Evolutionary conservation across 495 filamentous ascomycete genomes (phyloP).

Genomic region (Neurospora sp.): DNA sequence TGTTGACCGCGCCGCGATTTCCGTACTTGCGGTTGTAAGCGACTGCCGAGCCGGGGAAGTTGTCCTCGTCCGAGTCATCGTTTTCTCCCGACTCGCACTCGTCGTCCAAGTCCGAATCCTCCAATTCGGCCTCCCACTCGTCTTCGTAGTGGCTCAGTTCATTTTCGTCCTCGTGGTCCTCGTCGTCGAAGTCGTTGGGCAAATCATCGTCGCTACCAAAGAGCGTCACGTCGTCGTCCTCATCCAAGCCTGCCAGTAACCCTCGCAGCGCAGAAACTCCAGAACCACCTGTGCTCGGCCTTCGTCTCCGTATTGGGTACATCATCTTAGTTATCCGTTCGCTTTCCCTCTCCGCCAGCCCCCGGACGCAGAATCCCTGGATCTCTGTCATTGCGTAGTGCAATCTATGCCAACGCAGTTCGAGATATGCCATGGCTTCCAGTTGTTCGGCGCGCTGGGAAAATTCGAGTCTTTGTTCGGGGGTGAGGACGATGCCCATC

Average conservation of each 20-base stretch:
- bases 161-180: background rate
- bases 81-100: background rate
- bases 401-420: background rate
- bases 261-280: background rate
- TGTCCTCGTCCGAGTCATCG: background rate
- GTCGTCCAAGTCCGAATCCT: background rate
- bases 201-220: background rate
- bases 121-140: background rate
- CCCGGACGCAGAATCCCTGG: background rate
- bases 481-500: background rate
- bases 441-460: background rate
- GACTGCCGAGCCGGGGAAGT: background rate
- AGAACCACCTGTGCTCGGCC: background rate
- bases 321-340: background rate
- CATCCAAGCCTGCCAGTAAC: background rate
- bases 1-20: background rate
- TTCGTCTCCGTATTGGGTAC: background rate
- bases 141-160: background rate
- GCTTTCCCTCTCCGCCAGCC: background rate
- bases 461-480: background rate
- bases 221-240: background rate
- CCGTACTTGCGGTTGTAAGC: background rate
- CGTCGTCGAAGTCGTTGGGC: background rate
- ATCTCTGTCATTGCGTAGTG: background rate
- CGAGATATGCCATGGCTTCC: background rate